These are phyloP conservation scores for Hypoxylon rubiginosum DNA, from an alignment of 2,329 filamentous ascomycete species.

Conservation along the genomic window DNA sequence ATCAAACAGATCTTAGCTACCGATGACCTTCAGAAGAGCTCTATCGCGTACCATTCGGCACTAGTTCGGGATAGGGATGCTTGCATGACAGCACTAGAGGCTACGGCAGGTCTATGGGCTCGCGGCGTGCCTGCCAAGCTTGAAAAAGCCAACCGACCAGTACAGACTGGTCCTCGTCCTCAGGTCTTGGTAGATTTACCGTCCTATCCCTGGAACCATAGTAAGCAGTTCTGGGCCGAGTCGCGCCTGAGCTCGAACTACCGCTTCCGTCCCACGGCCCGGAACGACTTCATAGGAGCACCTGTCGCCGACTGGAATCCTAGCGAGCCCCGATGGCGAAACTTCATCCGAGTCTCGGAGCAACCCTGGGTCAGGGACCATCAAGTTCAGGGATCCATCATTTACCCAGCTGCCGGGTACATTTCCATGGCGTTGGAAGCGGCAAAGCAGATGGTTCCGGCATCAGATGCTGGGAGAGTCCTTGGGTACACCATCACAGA, in stretches of 20 bases:
- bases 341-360: conserved; percentile 39
- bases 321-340: conserved; percentile 43
- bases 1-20: conserved; percentile 22
- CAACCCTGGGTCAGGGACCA: conserved; percentile 49
- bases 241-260: conserved; percentile 30
- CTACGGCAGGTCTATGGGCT: conserved; percentile 6
- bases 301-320: conserved; percentile 38
- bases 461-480: conserved; percentile 6
- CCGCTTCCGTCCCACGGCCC: conserved; percentile 23
- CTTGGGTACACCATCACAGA: conserved; percentile 7
- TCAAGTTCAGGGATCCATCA: conserved; percentile 39
- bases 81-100: not conserved
- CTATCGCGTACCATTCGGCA: conserved; percentile 11
- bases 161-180: not conserved
- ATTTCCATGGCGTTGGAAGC: conserved; percentile 49
- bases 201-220: conserved; percentile 47
- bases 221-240: conserved; percentile 44
- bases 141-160: not conserved
- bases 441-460: conserved; percentile 3
- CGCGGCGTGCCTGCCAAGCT: conserved; percentile 4
- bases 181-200: conserved; percentile 42
- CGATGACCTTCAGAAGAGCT: not conserved
- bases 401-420: conserved; percentile 49
- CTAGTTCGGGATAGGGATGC: conserved; percentile 18
- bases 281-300: conserved; percentile 44